Evolutionary conservation across 176 grass and related monocot species (phyloP).

Genomic region (Otatea glauca): DNA sequence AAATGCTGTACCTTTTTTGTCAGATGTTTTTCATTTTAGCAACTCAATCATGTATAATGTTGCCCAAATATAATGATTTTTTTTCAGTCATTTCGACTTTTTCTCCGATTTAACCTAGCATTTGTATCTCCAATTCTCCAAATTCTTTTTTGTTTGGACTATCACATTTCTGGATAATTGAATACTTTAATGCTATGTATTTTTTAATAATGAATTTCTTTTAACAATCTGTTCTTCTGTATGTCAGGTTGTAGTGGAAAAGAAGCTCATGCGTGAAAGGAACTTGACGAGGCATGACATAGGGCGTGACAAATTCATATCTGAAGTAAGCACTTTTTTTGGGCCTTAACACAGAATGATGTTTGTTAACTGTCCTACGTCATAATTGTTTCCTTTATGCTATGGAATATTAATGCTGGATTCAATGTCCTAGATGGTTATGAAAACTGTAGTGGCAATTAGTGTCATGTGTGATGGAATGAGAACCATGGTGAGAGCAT

Average conservation of each 20-base stretch:
- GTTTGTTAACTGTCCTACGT: neutral
- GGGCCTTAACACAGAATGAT: neutral
- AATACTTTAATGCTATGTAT: neutral
- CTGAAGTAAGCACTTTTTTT: conserved; percentile 58
- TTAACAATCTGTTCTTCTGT: conserved; percentile 33
- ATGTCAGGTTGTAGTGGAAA: conserved; percentile 87
- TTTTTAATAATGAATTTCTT: conserved; percentile 14
- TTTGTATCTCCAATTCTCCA: conserved; percentile 29
- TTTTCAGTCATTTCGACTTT: conserved; percentile 3
- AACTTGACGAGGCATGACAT: conserved; percentile 86
- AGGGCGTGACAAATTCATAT: conserved; percentile 71
- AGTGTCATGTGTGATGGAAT: conserved; percentile 2
- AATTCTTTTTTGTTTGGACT: conserved; percentile 18
- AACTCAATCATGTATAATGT: neutral
- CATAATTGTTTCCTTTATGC: neutral
- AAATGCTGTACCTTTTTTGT: conserved; percentile 8
- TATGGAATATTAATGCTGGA: neutral
- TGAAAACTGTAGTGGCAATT: neutral
- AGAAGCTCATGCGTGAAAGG: conserved; percentile 92
- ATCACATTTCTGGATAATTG: neutral
- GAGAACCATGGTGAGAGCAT: conserved; percentile 1
- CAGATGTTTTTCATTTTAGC: neutral
- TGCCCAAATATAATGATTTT: conserved; percentile 29
- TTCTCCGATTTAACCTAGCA: conserved; percentile 13
- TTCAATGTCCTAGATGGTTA: neutral